Evolutionary conservation across 257 asterid species (phyloP).

Genomic region (Solanum gracilifrons): DNA sequence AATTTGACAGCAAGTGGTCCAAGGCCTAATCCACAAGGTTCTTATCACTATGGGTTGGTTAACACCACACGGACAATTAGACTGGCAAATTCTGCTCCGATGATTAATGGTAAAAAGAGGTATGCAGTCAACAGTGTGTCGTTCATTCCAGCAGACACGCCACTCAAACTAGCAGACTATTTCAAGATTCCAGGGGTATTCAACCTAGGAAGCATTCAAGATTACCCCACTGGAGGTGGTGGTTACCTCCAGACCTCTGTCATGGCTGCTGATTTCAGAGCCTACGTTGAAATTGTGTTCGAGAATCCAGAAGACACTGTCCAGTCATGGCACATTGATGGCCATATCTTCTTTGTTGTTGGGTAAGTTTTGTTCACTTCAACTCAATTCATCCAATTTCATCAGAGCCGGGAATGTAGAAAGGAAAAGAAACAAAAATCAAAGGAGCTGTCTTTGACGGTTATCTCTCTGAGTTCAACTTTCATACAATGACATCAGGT

Average conservation of each 20-base stretch:
- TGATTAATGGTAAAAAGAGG: slow-evolving; percentile 27
- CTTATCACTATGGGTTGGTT: slow-evolving; percentile 40
- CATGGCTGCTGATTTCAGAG: slow-evolving; percentile 33
- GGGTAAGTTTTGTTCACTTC: slow-evolving; percentile 14
- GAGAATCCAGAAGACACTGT: slow-evolving; percentile 31
- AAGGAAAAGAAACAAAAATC: not conserved
- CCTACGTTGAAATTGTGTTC: slow-evolving; percentile 27
- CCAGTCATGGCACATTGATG: slow-evolving; percentile 45
- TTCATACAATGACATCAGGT: not conserved
- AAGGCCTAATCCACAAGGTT: slow-evolving; percentile 49
- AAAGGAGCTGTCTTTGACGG: not conserved
- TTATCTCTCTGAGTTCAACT: not conserved
- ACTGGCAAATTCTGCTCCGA: slow-evolving; percentile 26
- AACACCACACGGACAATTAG: slow-evolving; percentile 32
- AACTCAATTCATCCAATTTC: not conserved
- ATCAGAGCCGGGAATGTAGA: not conserved
- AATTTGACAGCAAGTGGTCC: slow-evolving; percentile 45
- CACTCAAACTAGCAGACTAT: slow-evolving; percentile 42
- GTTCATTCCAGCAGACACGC: slow-evolving; percentile 30
- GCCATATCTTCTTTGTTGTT: slow-evolving; percentile 32
- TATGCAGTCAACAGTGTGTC: slow-evolving; percentile 43
- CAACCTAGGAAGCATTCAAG: slow-evolving; percentile 26
- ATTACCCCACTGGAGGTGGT: slow-evolving; percentile 25
- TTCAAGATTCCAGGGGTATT: slow-evolving; percentile 24
- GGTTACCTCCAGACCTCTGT: slow-evolving; percentile 34